phyloP scores from a whole-genome alignment of 2,329 filamentous ascomycete genomes.

The Claviceps paspali region DNA sequence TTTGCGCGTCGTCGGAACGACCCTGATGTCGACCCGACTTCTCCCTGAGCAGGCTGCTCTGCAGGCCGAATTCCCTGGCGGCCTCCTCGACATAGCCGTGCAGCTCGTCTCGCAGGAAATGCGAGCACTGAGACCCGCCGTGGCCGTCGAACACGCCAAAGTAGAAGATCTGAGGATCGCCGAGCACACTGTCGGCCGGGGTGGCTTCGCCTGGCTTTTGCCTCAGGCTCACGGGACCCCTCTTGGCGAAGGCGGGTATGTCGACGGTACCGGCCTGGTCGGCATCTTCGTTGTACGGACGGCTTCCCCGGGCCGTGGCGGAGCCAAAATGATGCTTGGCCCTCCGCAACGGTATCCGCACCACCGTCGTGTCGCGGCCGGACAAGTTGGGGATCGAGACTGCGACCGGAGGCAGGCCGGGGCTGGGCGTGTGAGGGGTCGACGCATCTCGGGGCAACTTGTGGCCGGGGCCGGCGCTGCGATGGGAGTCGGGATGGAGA shows the following conservation, averaged over 20 bases:
- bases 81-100: slow-evolving; percentile 82
- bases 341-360: slow-evolving; percentile 81
- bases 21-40: slow-evolving; percentile 14
- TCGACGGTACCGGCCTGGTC: slow-evolving; percentile 90
- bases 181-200: slow-evolving; percentile 59
- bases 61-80: slow-evolving; percentile 58
- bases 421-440: slow-evolving; percentile 51
- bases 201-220: slow-evolving; percentile 44
- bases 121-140: slow-evolving; percentile 76
- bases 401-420: slow-evolving; percentile 38
- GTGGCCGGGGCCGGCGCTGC: slow-evolving; percentile 52
- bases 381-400: slow-evolving; percentile 44
- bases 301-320: slow-evolving; percentile 61
- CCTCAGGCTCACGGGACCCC: slow-evolving; percentile 50
- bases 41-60: slow-evolving; percentile 52
- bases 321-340: slow-evolving; percentile 95
- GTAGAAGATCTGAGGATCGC: slow-evolving; percentile 94
- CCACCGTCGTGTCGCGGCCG: slow-evolving; percentile 71
- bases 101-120: slow-evolving; percentile 69
- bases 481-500: slow-evolving; percentile 69
- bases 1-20: no score
- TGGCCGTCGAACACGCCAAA: slow-evolving; percentile 96
- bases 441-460: slow-evolving; percentile 78
- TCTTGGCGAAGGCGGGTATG: slow-evolving; percentile 80
- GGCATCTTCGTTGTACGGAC: slow-evolving; percentile 84